phyloP scores from a whole-genome alignment of 192 early-diverging fungal genomes.

The Coemansia sp. region DNA sequence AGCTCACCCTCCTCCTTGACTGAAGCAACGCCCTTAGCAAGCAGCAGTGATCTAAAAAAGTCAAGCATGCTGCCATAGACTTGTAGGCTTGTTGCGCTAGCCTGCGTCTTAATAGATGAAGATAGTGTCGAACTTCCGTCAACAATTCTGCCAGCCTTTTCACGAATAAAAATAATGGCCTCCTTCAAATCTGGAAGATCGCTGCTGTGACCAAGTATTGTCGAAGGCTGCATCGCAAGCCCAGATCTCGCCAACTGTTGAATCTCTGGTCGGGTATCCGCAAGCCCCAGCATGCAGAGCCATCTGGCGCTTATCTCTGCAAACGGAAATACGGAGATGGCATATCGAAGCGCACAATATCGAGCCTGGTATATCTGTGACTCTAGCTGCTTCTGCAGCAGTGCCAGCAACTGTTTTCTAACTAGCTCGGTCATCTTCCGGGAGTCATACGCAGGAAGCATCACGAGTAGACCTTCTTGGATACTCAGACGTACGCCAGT shows the following conservation, averaged over 20 bases:
- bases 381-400: conserved; percentile 58
- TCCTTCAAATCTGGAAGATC: conserved; percentile 12
- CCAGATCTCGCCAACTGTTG: conserved; percentile 26
- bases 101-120: neutral
- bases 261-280: conserved; percentile 33
- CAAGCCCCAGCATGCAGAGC: conserved; percentile 59
- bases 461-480: conserved; percentile 78
- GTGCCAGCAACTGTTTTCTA: conserved; percentile 35
- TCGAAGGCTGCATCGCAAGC: conserved; percentile 12
- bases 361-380: conserved; percentile 54
- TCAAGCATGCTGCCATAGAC: conserved; percentile 25
- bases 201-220: neutral
- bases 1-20: neutral
- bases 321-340: conserved; percentile 61
- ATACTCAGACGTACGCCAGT: conserved; percentile 70
- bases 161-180: conserved; percentile 25
- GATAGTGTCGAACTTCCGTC: neutral
- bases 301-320: conserved; percentile 59
- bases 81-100: conserved; percentile 5
- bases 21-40: conserved; percentile 19
- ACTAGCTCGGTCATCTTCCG: conserved; percentile 12
- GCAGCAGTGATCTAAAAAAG: conserved; percentile 34
- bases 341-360: conserved; percentile 64
- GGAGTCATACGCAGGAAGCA: conserved; percentile 65
- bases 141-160: neutral